Evolutionary conservation across 2,329 filamentous ascomycete genomes (phyloP).

Genomic region (Bertia moriformis): DNA sequence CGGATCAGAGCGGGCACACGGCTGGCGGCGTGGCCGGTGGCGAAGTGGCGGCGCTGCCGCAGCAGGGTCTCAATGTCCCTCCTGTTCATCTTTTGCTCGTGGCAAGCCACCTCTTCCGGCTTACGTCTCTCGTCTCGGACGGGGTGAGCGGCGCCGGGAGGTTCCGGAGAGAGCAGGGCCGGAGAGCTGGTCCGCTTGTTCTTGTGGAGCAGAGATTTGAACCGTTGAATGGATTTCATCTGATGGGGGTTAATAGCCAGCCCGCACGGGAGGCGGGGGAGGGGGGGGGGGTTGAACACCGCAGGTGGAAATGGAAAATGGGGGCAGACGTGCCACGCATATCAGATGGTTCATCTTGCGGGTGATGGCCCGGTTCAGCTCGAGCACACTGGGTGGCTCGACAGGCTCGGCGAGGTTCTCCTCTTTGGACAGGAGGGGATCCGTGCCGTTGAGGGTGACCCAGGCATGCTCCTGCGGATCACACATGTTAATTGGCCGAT

Average conservation of each 20-base stretch:
- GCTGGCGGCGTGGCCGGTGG: constrained; percentile 7
- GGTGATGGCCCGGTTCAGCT: constrained; percentile 83
- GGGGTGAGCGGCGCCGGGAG: constrained; percentile 3
- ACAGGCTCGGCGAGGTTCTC: constrained; percentile 76
- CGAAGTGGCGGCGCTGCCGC: constrained; percentile 27
- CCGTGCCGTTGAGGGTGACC: constrained; percentile 70
- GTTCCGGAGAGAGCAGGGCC: not conserved
- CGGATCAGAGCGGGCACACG: not conserved
- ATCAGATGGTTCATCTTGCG: constrained; percentile 75
- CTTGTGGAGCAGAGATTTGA: constrained; percentile 60
- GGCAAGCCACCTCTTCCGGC: too few species aligned
- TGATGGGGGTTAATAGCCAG: constrained; percentile 20
- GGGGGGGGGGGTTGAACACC: not conserved
- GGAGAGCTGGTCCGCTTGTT: constrained; percentile 17
- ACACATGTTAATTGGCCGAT: constrained; percentile 9
- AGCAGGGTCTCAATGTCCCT: constrained; percentile 34
- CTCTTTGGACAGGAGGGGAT: constrained; percentile 64
- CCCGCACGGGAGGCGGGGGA: constrained; percentile 4
- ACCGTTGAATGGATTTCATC: constrained; percentile 83
- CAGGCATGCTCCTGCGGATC: constrained; percentile 91
- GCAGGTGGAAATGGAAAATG: not conserved
- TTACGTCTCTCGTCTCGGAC: too few species aligned
- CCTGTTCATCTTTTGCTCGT: constrained; percentile 16
- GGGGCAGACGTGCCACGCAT: constrained; percentile 46
- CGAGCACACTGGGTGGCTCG: constrained; percentile 73